Evolutionary conservation across 495 filamentous ascomycete genomes (phyloP), one percentile per base, ranked within the genome.

Genomic region (Amphirosellinia nigrospora): DNA sequence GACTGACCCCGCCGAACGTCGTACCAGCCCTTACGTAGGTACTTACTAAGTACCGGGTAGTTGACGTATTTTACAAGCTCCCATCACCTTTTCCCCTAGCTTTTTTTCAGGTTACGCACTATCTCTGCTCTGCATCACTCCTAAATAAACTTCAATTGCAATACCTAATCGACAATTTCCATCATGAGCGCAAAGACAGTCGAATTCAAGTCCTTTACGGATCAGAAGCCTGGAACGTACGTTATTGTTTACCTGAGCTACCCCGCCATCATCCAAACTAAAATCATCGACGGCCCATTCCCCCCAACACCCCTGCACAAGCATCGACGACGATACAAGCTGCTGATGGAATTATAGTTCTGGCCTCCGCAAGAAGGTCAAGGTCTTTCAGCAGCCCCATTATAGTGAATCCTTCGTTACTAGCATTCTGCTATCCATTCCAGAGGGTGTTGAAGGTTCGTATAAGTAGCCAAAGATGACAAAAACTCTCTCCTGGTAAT

Each of bases 141-240:
- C 38, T 58, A 67, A n/a, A 36, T 30, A n/a, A n/a, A n/a, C 32
- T 61, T 43, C 15, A 48, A 64, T 56, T 58, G 34, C 26, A 16
- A 56, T 21, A 43, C 11, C 38, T 34, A 34, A 8, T 16, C 19
- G 34, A 36, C 23, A 46, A 8, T 4, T 48, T 53, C 52, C 59
- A 75, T 52, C 72, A 94, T 96, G 92, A 90, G 89, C 75, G 82
- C 93, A 80, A 86, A 92, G 79, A 91, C 88, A 16, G 90, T 96
- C 70, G 87, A 89, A 66, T 85, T 96, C 79, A 89, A 87, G 74
- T 89, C 94, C 68, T 97, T 93, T 80, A 87, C 89, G 32, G 96
- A 98, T 85, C 96, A 99, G 88, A 98, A 98, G 86, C 96, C 96
- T 68, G 96, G 96, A 88, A 98, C 96, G 96, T 98, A 91, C 81